Base-by-base conservation (phyloP, 768 basidiomycete genomes). In the Phylloporus sp. region DNA sequence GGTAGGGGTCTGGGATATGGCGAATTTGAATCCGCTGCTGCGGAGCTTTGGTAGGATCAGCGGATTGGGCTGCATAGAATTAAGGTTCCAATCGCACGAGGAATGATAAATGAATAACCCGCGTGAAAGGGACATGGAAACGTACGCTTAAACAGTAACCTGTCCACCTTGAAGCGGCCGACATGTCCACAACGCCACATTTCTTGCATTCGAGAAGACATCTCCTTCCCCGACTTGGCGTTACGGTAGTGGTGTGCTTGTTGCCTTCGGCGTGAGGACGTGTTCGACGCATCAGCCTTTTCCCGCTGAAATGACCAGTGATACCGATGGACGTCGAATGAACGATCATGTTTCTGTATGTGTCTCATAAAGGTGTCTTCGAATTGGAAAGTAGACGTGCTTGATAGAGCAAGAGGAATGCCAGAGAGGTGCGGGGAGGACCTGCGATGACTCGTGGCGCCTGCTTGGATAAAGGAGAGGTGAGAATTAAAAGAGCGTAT, bases 1-100 rank as follows among this genome's bases (percentile, higher is more conserved):
- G 66, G 53, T 72, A 78, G 0, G 76, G 76, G 55, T 79, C 81
- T 23, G 75, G 72, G 48, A 81, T 73, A 51, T 81, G 81, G 8
- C 75, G 74, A 38, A 88, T 72, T 45, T 81, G 80, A 22, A 91
- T 71, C 20, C 88, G 83, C 56, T 89, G 86, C 52, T 86, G 85
- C 9, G 77, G 76, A 13, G 77, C 78, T 65, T 86, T 84, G 38
- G 73, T 65, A 16, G 80, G 72, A 60, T 83, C 79, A 22, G 74
- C 64, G 35, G 73, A 48, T 51, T 59, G 62, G 27, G 64, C 78
- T 78, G 53, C 44, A 31, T 8, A 51, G 6, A 27, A 32, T 13
- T n/a, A 41, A 34, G 5, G 26, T 38, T 36, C 6, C 26, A 39
- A 39, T 16, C 8, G 11, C 26, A 31, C 31, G 44, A 45, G 8